Evolutionary conservation across 192 early-diverging fungal species (phyloP).

Genomic region (Coemansia sp.): DNA sequence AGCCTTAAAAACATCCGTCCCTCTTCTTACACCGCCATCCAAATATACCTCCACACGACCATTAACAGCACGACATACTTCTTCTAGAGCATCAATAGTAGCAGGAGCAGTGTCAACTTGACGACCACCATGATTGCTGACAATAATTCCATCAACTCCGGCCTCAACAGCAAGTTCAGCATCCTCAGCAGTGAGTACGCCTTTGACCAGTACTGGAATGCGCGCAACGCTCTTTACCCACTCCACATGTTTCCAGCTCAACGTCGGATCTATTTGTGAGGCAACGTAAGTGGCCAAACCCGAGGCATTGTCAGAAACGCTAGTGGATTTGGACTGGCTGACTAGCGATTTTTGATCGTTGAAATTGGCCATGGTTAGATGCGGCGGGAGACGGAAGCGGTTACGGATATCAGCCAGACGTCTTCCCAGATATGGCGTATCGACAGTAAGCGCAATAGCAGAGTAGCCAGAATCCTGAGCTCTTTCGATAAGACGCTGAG

Average conservation of each 20-base stretch:
- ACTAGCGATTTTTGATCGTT: conserved; percentile 31
- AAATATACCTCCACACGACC: conserved; percentile 76
- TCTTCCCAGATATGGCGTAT: conserved; percentile 58
- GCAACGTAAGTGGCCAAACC: conserved; percentile 47
- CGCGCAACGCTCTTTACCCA: conserved; percentile 81
- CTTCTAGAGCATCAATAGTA: conserved; percentile 83
- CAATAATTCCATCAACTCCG: conserved; percentile 80
- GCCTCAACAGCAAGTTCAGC: conserved; percentile 74
- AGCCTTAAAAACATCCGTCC: conserved; percentile 92
- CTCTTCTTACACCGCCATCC: conserved; percentile 92
- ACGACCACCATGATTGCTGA: conserved; percentile 96
- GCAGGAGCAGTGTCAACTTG: conserved; percentile 82
- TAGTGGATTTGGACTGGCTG: background rate
- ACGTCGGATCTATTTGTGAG: conserved; percentile 63
- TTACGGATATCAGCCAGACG: conserved; percentile 60
- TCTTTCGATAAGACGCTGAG: conserved; percentile 62
- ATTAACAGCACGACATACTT: conserved; percentile 68
- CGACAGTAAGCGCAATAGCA: conserved; percentile 62
- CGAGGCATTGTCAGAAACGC: conserved; percentile 26
- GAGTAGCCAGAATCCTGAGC: conserved; percentile 73
- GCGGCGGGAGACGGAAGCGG: conserved; percentile 59
- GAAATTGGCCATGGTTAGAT: conserved; percentile 69
- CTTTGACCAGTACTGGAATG: conserved; percentile 89
- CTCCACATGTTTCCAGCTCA: conserved; percentile 76
- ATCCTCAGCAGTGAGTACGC: conserved; percentile 87